Evolutionary conservation across 768 basidiomycete species (phyloP), one percentile per base, ranked within the genome.

Genomic region (Pulveroboletus frians): DNA sequence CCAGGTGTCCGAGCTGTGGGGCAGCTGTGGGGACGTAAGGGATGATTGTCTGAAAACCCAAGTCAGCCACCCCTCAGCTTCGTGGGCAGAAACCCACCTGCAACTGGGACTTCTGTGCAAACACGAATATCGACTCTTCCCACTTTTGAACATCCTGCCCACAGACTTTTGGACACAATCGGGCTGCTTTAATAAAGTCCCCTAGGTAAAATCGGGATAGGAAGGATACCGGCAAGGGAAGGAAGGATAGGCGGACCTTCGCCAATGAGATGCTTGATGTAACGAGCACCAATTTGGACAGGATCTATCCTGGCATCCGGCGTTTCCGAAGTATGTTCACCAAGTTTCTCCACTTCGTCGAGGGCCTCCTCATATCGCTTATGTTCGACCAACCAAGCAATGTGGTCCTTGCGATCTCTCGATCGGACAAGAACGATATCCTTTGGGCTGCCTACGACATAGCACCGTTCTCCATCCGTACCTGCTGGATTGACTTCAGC

Each of bases 61-160:
- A 39, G 29, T 37, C 8, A 40, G 13, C n/a, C 23, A 31, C 43
- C 37, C 44, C 43, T n/a, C 20, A 23, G n/a, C 14, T 10, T 31
- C 43, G 18, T 20, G n/a, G 9, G 9, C 10, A 9, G 38, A 3
- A 18, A 66, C 78, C 20, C 51, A 90, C 92, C 67, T 88, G 82
- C 14, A 97, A 70, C 49, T 92, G 83, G 21, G 79, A 76, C 57
- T 84, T 80, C 64, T 92, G 82, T 1, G 87, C 88, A 63, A 95
- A 98, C 13, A 80, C 72, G 59, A 96, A 95, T 60, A 97, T 88
- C 89, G 89, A 96, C 58, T 87, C 81, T 62, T 97, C 94, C 96
- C 96, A 99, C n/a, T 79, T 76, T 59, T 83, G 84, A 10, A 76
- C 68, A 57, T 95, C 81, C 38, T 81, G 80, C 4, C 79, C 85